Evolutionary conservation across 2,329 filamentous ascomycete species (phyloP).

Genomic region (Trichoderma sp.): DNA sequence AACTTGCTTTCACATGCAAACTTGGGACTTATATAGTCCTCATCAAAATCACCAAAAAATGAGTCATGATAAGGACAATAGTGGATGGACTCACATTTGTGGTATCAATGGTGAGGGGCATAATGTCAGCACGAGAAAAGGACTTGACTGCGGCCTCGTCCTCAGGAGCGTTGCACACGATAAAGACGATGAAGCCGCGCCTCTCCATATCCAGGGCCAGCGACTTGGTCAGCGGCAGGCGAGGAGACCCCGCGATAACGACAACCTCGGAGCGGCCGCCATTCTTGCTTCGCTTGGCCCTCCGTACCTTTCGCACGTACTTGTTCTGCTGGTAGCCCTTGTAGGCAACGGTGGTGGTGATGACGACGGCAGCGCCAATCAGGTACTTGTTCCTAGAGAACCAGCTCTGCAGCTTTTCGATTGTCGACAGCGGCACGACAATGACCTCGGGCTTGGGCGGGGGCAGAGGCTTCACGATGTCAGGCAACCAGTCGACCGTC

Average conservation of each 20-base stretch:
- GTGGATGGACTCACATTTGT: constrained; percentile 59
- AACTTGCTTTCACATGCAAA: not conserved
- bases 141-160: constrained; percentile 77
- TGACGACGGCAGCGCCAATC: constrained; percentile 67
- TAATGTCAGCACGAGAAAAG: constrained; percentile 76
- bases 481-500: constrained; percentile 69
- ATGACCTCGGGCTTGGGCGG: constrained; percentile 38
- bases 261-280: constrained; percentile 83
- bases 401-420: constrained; percentile 67
- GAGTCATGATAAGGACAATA: not conserved
- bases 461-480: constrained; percentile 60
- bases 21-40: not conserved
- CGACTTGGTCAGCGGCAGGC: constrained; percentile 78
- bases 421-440: constrained; percentile 33
- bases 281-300: constrained; percentile 75
- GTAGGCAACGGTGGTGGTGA: constrained; percentile 63
- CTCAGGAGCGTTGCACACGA: constrained; percentile 80
- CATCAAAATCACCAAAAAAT: not conserved
- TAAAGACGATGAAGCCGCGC: constrained; percentile 87
- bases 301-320: constrained; percentile 63
- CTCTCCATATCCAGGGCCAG: constrained; percentile 84
- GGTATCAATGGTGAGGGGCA: constrained; percentile 77
- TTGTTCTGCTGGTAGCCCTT: constrained; percentile 49
- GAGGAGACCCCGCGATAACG: constrained; percentile 84
- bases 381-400: constrained; percentile 68